Conservation (phyloP, 2,329 filamentous ascomycete genomes). For the Hymenoscyphus salicellus region DNA sequence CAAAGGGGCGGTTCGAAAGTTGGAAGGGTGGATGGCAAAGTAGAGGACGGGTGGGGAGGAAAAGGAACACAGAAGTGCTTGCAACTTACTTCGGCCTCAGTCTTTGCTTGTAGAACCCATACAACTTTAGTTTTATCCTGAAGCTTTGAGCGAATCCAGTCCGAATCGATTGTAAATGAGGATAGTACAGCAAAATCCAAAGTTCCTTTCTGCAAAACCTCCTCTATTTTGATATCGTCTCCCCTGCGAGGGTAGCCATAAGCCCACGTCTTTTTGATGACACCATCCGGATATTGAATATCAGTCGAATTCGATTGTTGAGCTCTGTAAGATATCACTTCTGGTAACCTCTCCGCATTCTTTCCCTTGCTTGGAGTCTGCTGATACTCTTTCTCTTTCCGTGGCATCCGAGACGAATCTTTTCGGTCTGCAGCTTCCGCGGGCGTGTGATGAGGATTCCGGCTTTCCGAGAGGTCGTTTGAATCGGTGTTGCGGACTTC, state of each 20-base stretch:
- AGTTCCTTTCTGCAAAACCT: conserved; percentile 71
- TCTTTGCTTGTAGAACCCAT: conserved; percentile 55
- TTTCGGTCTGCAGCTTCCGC: not conserved
- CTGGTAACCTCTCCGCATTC: conserved; percentile 2
- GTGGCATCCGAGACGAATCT: not conserved
- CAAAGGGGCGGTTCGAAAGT: not conserved
- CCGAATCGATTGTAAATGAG: conserved; percentile 80
- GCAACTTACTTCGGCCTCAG: conserved; percentile 49
- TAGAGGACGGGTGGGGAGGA: not conserved
- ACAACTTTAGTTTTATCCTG: conserved; percentile 60
- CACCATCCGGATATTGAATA: conserved; percentile 47
- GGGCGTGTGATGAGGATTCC: not conserved
- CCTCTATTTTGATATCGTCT: conserved; percentile 83
- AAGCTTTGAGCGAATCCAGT: conserved; percentile 55
- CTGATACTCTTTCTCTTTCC: not conserved
- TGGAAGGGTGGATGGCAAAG: not conserved
- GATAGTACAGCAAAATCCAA: conserved; percentile 78
- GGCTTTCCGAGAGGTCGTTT: not conserved
- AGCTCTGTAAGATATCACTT: conserved; percentile 1
- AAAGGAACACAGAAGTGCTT: not conserved
- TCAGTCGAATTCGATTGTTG: conserved; percentile 13
- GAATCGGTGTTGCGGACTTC: not conserved
- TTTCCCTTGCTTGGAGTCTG: not conserved
- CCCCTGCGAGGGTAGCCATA: conserved; percentile 56
- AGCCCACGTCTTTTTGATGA: conserved; percentile 79